Conservation (phyloP, 148 eudicot species). For the Fagopyrum homotropicum region DNA sequence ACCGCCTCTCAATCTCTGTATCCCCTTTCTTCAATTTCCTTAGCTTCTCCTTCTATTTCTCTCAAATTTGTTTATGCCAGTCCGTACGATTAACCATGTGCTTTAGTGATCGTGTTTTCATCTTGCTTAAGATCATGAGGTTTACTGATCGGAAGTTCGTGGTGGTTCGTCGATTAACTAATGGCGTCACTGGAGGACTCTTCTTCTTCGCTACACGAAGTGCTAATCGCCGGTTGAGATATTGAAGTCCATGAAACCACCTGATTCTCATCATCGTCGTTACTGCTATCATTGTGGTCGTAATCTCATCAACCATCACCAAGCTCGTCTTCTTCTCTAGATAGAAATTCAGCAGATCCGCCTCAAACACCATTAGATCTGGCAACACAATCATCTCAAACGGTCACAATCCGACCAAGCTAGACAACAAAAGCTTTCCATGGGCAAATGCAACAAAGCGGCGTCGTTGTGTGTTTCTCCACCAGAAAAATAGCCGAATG, state of each 20-base stretch:
- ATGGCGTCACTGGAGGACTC: not conserved
- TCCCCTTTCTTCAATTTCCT: no score
- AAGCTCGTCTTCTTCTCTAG: no score
- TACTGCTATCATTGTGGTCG: not conserved
- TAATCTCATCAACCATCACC: not conserved
- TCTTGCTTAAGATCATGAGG: no score
- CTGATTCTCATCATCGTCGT: constrained; percentile 14
- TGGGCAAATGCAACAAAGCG: constrained; percentile 38
- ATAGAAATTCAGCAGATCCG: not conserved
- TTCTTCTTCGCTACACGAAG: not conserved
- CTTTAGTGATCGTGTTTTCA: no score
- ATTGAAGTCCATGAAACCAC: constrained; percentile 8
- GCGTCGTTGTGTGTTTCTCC: constrained; percentile 25
- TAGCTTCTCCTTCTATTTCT: no score
- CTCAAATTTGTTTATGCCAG: no score
- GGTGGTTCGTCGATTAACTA: not conserved
- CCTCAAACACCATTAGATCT: not conserved
- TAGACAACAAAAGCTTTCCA: constrained; percentile 40
- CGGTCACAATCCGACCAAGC: constrained; percentile 1
- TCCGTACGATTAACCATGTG: no score
- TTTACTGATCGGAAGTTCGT: no score
- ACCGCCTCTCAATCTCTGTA: no score
- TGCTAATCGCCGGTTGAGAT: not conserved
- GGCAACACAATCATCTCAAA: not conserved
- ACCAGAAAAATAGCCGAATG: constrained; percentile 45